These are phyloP conservation scores for Saturnispora besseyi DNA, from an alignment of 805 yeast species.

Conservation along the genomic window DNA sequence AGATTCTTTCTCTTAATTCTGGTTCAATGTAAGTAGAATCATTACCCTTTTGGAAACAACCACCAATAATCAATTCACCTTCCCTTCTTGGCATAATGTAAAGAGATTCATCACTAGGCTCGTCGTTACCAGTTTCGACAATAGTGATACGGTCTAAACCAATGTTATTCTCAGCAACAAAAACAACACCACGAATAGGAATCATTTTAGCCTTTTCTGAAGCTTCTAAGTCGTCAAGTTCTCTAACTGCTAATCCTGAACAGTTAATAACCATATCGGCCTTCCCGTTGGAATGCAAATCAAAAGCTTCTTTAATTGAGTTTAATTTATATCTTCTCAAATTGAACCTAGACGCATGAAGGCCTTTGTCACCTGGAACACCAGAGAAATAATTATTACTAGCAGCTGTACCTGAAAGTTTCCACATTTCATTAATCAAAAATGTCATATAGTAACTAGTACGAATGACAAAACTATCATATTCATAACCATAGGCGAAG, in stretches of 20 bases:
- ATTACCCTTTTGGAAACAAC: conserved; percentile 28
- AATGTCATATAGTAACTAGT: conserved; percentile 24
- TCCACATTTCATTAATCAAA: conserved; percentile 27
- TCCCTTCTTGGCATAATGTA: conserved; percentile 65
- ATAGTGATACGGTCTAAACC: conserved; percentile 94
- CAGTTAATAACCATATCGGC: conserved; percentile 50
- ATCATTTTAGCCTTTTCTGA: conserved; percentile 35
- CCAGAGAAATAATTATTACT: conserved; percentile 8
- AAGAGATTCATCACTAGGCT: conserved; percentile 35
- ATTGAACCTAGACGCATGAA: conserved; percentile 35
- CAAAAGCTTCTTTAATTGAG: conserved; percentile 42
- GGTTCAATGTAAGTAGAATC: conserved; percentile 28
- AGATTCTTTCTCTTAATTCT: conserved; percentile 38
- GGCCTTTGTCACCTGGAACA: conserved; percentile 7
- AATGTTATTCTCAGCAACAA: conserved; percentile 69
- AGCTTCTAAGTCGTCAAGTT: conserved; percentile 54
- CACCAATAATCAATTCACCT: conserved; percentile 61
- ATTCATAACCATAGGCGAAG: conserved; percentile 36
- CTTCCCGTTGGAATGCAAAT: conserved; percentile 30
- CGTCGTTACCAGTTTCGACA: conserved; percentile 56
- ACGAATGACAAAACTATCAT: conserved; percentile 28
- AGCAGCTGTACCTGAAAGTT: conserved; percentile 10
- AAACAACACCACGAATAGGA: conserved; percentile 38
- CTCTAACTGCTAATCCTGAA: conserved; percentile 82
- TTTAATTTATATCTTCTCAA: conserved; percentile 35